Percentiles rank a stretch among this genome's conserved stretches.
Conservation (phyloP, 1,284 basidiomycete species). For the Ceraceosorus guamensis region DNA sequence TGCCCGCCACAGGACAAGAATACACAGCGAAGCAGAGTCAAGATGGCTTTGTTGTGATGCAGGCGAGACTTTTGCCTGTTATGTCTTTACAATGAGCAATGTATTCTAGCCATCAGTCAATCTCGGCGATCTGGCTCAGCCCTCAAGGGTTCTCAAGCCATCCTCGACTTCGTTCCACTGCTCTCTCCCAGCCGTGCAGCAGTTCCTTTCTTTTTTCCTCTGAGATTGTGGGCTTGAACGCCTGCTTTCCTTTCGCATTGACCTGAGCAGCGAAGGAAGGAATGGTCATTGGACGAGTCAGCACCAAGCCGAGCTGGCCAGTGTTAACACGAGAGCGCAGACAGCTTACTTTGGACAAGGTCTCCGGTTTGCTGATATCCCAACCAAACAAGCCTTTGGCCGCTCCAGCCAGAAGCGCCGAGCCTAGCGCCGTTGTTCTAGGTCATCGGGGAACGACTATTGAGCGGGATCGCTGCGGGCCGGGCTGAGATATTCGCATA, state of each 20-base stretch:
- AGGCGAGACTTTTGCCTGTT: too few species aligned
- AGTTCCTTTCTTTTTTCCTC: constrained; percentile 51
- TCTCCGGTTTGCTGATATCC: constrained; percentile 78
- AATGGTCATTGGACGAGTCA: constrained; percentile 44
- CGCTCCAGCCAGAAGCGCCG: constrained; percentile 85
- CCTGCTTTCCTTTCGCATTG: constrained; percentile 72
- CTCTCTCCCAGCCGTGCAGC: constrained; percentile 37
- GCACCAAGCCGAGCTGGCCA: constrained; percentile 70
- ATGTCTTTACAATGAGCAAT: too few species aligned
- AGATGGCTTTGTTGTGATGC: constrained; percentile 67
- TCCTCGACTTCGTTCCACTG: constrained; percentile 31
- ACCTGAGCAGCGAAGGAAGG: neutral
- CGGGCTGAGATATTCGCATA: constrained; percentile 2
- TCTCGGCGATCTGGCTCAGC: too few species aligned
- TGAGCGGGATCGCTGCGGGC: too few species aligned
- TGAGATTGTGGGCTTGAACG: constrained; percentile 61
- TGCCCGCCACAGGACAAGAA: constrained; percentile 76
- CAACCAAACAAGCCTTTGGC: constrained; percentile 88
- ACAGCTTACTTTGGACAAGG: constrained; percentile 79
- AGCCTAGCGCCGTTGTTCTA: constrained; percentile 90
- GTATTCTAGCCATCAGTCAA: too few species aligned
- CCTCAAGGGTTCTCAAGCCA: constrained; percentile 35
- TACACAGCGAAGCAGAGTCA: constrained; percentile 84
- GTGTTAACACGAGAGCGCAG: too few species aligned
- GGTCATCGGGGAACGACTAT: too few species aligned